Evolutionary conservation across 208 protist genomes (phyloP), one percentile per base, ranked within the genome.

Genomic region (Acanthamoeba royreba): DNA sequence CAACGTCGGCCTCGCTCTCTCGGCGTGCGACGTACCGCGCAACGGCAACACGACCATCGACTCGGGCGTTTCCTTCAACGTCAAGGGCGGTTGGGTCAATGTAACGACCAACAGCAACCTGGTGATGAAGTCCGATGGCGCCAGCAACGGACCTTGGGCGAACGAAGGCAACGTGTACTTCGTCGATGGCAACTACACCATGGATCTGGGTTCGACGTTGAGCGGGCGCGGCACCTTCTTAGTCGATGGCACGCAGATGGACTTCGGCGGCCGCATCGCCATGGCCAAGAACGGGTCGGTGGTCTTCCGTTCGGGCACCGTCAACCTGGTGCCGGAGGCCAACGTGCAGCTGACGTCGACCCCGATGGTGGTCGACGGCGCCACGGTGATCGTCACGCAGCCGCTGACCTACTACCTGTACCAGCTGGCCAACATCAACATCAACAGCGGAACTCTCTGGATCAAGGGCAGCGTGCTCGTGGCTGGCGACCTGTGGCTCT

Each of bases 341-440:
- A 25, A 92, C 43, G 85, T 92, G 17, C 28, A 35, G 1, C 38
- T 92, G 40, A 74, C 53, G 38, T 92, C 85, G 38, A 92, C 38
- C 22, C 85, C 85, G 38, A 63, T 92, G 35, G 55, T 74, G 17
- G 40, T 92, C 55, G 35, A 92, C 46, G 85, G 85, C 40, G 85
- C 55, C 42, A 35, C 31, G 43, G 55, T 92, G 19, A 92, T 49
- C 52, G 85, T 92, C 13, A 92, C 55, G 40, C 52, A 92, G 85
- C 85, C 85, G 52, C 85, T 92, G 28, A 92, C 85, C 85, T 77
- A 74, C 85, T 92, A 92, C 43, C 85, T 92, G 28, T 92, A 92
- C 43, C 85, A 45, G 2, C 85, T 92, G 85, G 85, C 85, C 55
- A 63, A 92, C 55, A 55, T 92, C 43, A 40, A 63, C 61, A 74